A percentile compares a stretch with the other conserved stretches of the same genome.
phyloP scores from a whole-genome alignment of 2,329 filamentous ascomycete genomes.

The Dothiorella sarmentorum region DNA sequence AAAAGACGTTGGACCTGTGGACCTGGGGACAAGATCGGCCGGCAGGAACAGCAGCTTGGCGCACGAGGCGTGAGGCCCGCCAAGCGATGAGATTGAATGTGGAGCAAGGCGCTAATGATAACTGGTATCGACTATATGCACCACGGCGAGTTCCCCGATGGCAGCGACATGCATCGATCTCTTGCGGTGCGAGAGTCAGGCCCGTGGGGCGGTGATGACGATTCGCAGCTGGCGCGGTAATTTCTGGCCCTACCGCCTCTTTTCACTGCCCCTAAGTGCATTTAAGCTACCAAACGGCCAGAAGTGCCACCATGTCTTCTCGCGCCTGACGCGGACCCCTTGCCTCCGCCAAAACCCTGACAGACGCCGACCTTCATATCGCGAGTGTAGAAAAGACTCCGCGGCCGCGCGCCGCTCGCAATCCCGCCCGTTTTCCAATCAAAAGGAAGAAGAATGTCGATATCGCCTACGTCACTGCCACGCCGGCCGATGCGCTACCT shows the following conservation, averaged over 20 bases:
- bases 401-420: constrained; percentile 18
- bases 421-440: not conserved
- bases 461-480: constrained; percentile 19
- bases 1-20: constrained; percentile 6
- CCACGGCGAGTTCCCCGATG: not conserved
- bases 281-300: not conserved
- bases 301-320: constrained; percentile 16
- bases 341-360: constrained; percentile 4
- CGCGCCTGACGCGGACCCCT: constrained; percentile 13
- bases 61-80: not conserved
- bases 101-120: not conserved
- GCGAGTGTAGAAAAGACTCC: constrained; percentile 1
- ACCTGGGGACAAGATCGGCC: not conserved
- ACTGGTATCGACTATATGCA: constrained; percentile 1
- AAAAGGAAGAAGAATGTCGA: constrained; percentile 9
- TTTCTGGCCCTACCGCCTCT: constrained; percentile 10
- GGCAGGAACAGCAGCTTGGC: not conserved
- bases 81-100: not conserved
- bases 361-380: not conserved
- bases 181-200: constrained; percentile 12
- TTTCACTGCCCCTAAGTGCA: not conserved
- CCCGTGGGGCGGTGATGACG: constrained; percentile 3
- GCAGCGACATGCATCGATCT: constrained; percentile 2
- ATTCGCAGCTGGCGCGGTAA: constrained; percentile 7
- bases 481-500: constrained; percentile 18